Percentiles rank a stretch among this genome's conserved stretches.
These are phyloP conservation scores for Thalassia testudinum DNA, from an alignment of 116 monocot species.

Conservation along the genomic window DNA sequence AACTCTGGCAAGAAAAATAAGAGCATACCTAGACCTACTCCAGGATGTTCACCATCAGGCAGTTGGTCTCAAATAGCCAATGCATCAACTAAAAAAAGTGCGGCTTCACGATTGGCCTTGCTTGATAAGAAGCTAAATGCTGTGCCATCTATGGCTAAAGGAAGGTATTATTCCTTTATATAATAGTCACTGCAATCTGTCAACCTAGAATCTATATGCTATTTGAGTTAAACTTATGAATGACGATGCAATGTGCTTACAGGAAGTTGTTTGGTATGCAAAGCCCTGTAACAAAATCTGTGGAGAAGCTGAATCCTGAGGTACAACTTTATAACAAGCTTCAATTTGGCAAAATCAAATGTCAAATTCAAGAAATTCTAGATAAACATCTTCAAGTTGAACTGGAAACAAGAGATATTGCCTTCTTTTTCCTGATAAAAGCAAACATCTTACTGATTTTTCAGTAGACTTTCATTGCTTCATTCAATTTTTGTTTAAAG, in stretches of 20 bases:
- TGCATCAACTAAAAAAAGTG: constrained; percentile 4
- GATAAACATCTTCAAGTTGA: no score
- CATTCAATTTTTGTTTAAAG: no score
- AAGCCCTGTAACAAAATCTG: neutral
- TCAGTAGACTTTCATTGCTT: no score
- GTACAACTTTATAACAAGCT: no score
- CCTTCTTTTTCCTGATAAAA: no score
- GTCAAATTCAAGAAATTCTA: no score
- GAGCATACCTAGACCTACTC: constrained; percentile 8
- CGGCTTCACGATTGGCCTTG: constrained; percentile 3
- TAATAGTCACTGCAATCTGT: neutral
- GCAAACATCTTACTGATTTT: no score
- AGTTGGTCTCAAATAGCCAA: neutral
- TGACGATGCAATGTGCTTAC: neutral
- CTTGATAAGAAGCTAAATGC: constrained; percentile 10
- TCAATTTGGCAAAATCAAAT: no score
- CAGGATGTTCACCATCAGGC: constrained; percentile 11
- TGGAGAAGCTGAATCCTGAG: no score
- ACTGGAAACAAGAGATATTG: no score
- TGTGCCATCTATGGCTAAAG: constrained; percentile 3
- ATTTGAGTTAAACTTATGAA: neutral
- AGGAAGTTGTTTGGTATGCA: constrained; percentile 17
- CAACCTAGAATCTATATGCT: neutral
- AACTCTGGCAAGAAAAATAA: constrained; percentile 21
- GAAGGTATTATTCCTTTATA: constrained; percentile 14